These are phyloP conservation scores for Xylariaceae sp. DNA, from an alignment of 2,329 filamentous ascomycete genomes.

Conservation along the genomic window DNA sequence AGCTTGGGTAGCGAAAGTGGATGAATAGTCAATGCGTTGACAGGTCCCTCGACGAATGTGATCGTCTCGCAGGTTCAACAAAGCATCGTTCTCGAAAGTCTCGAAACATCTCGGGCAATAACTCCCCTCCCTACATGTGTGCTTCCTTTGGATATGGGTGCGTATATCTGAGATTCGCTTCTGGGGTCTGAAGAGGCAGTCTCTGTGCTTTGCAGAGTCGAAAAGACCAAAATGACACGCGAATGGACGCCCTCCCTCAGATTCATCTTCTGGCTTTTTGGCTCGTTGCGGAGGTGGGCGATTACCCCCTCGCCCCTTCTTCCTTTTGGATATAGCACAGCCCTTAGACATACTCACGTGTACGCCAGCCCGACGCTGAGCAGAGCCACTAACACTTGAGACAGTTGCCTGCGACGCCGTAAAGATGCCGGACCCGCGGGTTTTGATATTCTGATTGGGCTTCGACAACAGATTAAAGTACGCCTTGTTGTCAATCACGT, in stretches of 20 bases:
- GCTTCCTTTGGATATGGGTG: neutral
- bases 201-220: neutral
- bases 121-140: neutral
- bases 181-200: neutral
- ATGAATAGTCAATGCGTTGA: neutral
- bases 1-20: neutral
- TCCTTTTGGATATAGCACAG: neutral
- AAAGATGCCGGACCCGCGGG: neutral
- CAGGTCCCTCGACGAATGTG: neutral
- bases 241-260: neutral
- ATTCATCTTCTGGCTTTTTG: neutral
- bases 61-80: neutral
- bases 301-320: neutral
- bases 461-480: neutral
- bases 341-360: neutral
- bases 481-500: too few species aligned
- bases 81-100: neutral
- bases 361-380: neutral
- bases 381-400: neutral
- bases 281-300: neutral
- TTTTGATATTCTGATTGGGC: neutral
- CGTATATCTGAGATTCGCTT: neutral
- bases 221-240: neutral
- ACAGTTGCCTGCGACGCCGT: neutral
- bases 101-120: neutral